These are phyloP conservation scores for Rhodotorula sp. DNA, from an alignment of 1,284 basidiomycete genomes.

Conservation along the genomic window DNA sequence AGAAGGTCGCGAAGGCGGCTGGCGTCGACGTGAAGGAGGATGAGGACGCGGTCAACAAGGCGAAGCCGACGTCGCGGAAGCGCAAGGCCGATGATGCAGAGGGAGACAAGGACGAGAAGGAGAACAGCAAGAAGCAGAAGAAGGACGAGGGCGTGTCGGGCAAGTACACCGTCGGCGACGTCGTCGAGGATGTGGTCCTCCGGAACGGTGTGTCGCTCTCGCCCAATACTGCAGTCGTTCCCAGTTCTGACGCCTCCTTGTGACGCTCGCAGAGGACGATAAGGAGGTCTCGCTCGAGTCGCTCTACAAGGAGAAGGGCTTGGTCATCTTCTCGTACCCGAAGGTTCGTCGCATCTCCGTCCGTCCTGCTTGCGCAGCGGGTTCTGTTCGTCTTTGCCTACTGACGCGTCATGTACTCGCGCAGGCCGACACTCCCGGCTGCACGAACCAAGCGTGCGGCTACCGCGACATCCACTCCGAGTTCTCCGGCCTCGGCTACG, in stretches of 20 bases:
- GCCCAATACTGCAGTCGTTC: too few species aligned
- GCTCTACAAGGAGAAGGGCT: slow-evolving; percentile 66
- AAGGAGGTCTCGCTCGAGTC: slow-evolving; percentile 45
- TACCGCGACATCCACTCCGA: slow-evolving; percentile 57
- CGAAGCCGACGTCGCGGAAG: not conserved
- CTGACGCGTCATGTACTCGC: too few species aligned
- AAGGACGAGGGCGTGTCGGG: slow-evolving; percentile 22
- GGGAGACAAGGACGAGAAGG: not conserved
- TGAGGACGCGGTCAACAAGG: not conserved
- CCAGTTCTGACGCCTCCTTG: not conserved
- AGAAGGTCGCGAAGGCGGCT: not conserved
- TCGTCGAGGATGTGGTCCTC: slow-evolving; percentile 70
- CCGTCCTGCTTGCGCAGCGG: slow-evolving; percentile 50
- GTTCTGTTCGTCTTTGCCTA: not conserved
- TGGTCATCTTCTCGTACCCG: slow-evolving; percentile 71
- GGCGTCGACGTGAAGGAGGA: slow-evolving; percentile 3
- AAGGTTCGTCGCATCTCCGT: slow-evolving; percentile 45
- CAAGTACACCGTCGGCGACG: slow-evolving; percentile 60
- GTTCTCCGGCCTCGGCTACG: slow-evolving; percentile 67
- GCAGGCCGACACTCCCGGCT: slow-evolving; percentile 51
- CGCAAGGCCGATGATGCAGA: not conserved
- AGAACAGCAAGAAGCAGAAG: not conserved
- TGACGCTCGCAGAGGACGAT: slow-evolving; percentile 53
- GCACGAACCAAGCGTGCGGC: slow-evolving; percentile 83
- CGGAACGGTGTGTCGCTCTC: slow-evolving; percentile 51